Percentiles rank a stretch among this genome's conserved stretches.
Evolutionary conservation across 768 basidiomycete species (phyloP).

Genomic region (Hygrophorus pudorinus): DNA sequence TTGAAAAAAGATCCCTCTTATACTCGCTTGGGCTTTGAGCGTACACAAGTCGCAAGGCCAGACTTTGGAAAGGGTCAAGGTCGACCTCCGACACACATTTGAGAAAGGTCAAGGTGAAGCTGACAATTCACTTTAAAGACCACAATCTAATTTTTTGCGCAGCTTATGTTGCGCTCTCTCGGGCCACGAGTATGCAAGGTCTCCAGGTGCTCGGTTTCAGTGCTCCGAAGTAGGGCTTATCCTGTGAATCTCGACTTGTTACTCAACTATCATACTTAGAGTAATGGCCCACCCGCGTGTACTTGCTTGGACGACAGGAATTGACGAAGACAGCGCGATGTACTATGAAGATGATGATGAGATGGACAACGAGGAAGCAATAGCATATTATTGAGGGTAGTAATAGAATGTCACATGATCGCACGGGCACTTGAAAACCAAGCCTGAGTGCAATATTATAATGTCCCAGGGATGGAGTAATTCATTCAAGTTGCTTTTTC

Average conservation of each 20-base stretch:
- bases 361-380: constrained; percentile 22
- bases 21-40: constrained; percentile 82
- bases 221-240: constrained; percentile 36
- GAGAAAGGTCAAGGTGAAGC: constrained; percentile 66
- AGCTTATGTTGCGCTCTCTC: constrained; percentile 69
- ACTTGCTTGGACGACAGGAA: constrained; percentile 37
- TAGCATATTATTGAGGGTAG: constrained; percentile 11
- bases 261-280: constrained; percentile 23
- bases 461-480: no score
- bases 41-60: constrained; percentile 91
- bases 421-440: no score
- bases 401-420: no score
- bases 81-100: constrained; percentile 67
- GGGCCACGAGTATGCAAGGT: constrained; percentile 56
- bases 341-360: constrained; percentile 13
- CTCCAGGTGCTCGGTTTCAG: constrained; percentile 61
- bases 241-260: neutral
- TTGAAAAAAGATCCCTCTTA: constrained; percentile 50
- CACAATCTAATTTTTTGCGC: neutral
- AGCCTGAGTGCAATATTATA: no score
- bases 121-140: neutral
- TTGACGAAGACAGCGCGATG: neutral
- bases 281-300: constrained; percentile 58
- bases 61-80: constrained; percentile 75
- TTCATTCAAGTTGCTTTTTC: no score